phyloP scores from a whole-genome alignment of 768 basidiomycete species.

The Leccinum boreale region DNA sequence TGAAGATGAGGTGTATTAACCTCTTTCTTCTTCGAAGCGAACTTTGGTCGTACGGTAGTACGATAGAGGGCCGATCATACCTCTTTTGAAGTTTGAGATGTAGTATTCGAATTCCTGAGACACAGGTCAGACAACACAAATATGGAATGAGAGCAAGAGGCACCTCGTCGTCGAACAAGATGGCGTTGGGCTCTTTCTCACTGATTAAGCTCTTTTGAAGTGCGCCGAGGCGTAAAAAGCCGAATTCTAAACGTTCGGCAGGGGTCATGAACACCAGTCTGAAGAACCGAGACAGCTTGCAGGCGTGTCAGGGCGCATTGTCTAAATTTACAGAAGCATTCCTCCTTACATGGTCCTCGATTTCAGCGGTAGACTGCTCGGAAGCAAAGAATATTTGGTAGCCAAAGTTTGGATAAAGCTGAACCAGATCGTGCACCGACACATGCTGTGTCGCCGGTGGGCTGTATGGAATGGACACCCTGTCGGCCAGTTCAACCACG shows the following conservation, averaged over 20 bases:
- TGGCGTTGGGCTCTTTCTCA: slow-evolving; percentile 4
- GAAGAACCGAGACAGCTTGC: slow-evolving; percentile 19
- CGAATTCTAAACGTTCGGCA: not conserved
- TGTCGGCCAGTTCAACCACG: slow-evolving; percentile 25
- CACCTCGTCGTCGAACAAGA: slow-evolving; percentile 22
- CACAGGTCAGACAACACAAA: slow-evolving; percentile 1
- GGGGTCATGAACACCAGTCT: slow-evolving; percentile 6
- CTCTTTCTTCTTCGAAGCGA: slow-evolving; percentile 65
- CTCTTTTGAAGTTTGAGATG: slow-evolving; percentile 22
- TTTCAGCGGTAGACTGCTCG: slow-evolving; percentile 46
- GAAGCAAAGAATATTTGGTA: slow-evolving; percentile 71
- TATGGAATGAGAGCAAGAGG: not conserved
- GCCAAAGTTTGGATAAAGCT: slow-evolving; percentile 51
- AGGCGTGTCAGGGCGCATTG: slow-evolving; percentile 25
- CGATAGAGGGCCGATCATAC: slow-evolving; percentile 70
- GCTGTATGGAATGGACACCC: slow-evolving; percentile 63
- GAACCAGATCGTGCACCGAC: slow-evolving; percentile 49
- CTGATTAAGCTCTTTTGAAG: slow-evolving; percentile 9
- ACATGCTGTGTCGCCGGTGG: slow-evolving; percentile 53
- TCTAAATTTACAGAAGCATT: not conserved
- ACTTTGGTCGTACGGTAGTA: slow-evolving; percentile 65
- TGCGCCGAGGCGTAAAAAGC: not conserved
- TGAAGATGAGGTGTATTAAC: slow-evolving; percentile 15
- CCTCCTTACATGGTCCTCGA: slow-evolving; percentile 53
- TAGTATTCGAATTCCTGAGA: slow-evolving; percentile 58